Conservation (phyloP, 768 basidiomycete species). For the Agaricus bisporus region DNA sequence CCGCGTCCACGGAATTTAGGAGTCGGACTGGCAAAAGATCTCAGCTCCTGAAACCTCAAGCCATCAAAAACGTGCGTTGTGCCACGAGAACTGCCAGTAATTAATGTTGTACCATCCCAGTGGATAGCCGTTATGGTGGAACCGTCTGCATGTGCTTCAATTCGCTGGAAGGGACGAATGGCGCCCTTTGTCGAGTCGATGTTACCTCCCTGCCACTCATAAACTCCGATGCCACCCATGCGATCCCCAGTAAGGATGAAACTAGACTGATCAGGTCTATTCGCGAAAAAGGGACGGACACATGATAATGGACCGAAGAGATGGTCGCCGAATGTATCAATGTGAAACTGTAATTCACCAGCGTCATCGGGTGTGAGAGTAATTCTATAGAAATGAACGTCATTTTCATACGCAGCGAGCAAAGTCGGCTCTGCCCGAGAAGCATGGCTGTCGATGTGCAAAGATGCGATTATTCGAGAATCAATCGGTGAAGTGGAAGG, state of each 20-base stretch:
- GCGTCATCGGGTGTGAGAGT: slow-evolving; percentile 24
- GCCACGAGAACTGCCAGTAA: slow-evolving; percentile 62
- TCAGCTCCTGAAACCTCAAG: slow-evolving; percentile 51
- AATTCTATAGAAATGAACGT: slow-evolving; percentile 48
- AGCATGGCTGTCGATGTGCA: slow-evolving; percentile 21
- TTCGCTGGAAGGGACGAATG: slow-evolving; percentile 34
- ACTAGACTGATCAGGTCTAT: slow-evolving; percentile 27
- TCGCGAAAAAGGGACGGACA: slow-evolving; percentile 43
- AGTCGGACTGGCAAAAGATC: slow-evolving; percentile 46
- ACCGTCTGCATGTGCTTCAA: slow-evolving; percentile 62
- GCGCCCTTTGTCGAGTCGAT: background rate
- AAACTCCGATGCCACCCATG: slow-evolving; percentile 59
- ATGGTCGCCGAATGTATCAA: slow-evolving; percentile 40
- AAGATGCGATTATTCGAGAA: slow-evolving; percentile 14
- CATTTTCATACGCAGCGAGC: slow-evolving; percentile 45
- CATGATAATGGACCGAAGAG: slow-evolving; percentile 45
- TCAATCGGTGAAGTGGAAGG: slow-evolving; percentile 18
- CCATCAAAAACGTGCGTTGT: slow-evolving; percentile 59
- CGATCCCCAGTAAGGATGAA: slow-evolving; percentile 62
- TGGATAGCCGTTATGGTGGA: slow-evolving; percentile 54
- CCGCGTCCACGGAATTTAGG: slow-evolving; percentile 25
- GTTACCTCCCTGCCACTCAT: slow-evolving; percentile 35
- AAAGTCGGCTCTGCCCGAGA: slow-evolving; percentile 25
- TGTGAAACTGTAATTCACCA: slow-evolving; percentile 25
- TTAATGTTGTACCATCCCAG: slow-evolving; percentile 53